Base-by-base conservation (phyloP, 2,329 filamentous ascomycete genomes). In the Sporothrix protearum region DNA sequence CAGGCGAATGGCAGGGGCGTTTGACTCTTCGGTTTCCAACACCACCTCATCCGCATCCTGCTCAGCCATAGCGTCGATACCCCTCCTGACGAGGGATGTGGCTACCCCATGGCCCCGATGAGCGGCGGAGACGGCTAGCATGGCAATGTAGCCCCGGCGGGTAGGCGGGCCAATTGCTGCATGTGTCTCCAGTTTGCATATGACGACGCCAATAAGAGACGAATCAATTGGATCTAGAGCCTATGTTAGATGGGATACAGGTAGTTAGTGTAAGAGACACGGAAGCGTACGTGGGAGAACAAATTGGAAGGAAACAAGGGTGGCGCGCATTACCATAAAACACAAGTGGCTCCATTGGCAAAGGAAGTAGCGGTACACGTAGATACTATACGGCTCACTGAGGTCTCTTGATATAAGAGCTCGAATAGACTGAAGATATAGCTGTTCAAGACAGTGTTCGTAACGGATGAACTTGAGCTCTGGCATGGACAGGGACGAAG, bases 281-380 rank as follows among this genome's bases (percentile, higher is more conserved):
- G 1, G 30, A 25, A 14, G 55, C 33, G 2, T 36, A 22, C n/a
- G 9, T 30, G 22, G 51, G 3, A 19, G 42, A 47, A 19, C 25
- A 28, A 28, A 7, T 8, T 16, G 19, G 9, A 16, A 16, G 33
- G 0, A 30, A 5, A 6, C 28, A 10, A 63, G n/a, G 36, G 9
- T 36, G 63, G n/a, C 25, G 30, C 28, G 9, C 69, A 79, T 45
- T 82, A 95, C 94, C 89, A 98, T 92, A 81, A 93, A 98, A 81
- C 96, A 99, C n/a, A 99, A 84, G 78, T 98, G 91, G 5, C 92
- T 92, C 96, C 96, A 99, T 86, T 98, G 94, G 79, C 96, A 97
- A 22, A 99, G 84, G 77, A 99, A 99, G 80, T 99, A 99, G 42
- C 96, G 90, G 81, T 98, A 99, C 72, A 99, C 96, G 83, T 99